Percentiles rank a stretch among this genome's conserved stretches.
Conservation (phyloP, 129 eudicot species). For the Arctium lappa region DNA sequence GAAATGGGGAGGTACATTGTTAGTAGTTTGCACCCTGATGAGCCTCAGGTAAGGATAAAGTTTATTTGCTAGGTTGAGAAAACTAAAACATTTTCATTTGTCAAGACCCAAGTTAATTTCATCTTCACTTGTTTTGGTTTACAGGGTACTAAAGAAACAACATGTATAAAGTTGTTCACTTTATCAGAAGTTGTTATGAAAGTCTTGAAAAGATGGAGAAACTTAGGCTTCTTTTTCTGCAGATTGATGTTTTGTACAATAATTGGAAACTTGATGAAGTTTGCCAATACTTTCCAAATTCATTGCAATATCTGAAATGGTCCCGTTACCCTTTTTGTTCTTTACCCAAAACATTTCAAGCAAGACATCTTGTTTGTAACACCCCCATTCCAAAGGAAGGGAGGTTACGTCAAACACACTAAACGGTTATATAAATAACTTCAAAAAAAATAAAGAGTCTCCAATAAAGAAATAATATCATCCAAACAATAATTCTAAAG, state of each 20-base stretch:
- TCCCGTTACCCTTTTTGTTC: no score
- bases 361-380: no score
- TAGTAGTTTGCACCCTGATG: not conserved
- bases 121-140: not conserved
- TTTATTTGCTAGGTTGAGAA: not conserved
- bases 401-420: no score
- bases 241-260: no score
- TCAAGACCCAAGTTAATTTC: not conserved
- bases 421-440: no score
- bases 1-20: conserved; percentile 33
- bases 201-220: conserved; percentile 10
- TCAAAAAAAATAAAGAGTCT: no score
- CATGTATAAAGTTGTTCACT: not conserved
- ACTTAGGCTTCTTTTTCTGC: not conserved
- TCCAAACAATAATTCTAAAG: no score
- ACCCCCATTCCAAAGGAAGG: no score
- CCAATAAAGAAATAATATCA: no score
- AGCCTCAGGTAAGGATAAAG: not conserved
- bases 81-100: not conserved
- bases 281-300: not conserved
- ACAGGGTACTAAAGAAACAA: conserved; percentile 10
- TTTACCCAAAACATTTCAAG: no score
- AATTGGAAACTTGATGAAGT: not conserved
- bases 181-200: not conserved
- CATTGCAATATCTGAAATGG: no score